These are phyloP conservation scores for Rhodotorula toruloides DNA, from an alignment of 768 basidiomycete species.

Conservation along the genomic window DNA sequence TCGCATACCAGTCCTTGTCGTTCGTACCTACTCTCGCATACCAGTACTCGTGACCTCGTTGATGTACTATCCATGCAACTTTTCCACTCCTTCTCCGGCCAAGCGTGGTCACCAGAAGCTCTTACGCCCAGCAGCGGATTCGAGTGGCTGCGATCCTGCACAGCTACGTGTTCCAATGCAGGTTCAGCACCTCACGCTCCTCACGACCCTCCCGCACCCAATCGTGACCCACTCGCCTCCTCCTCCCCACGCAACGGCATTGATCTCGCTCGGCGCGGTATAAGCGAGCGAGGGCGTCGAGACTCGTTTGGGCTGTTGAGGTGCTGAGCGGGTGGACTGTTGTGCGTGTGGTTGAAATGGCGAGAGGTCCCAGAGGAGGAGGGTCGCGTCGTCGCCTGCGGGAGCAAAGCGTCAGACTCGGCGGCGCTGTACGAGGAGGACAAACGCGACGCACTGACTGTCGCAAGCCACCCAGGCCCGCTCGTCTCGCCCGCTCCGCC, in stretches of 20 bases:
- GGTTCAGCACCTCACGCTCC: conserved; percentile 30
- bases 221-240: conserved; percentile 72
- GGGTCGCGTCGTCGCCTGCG: conserved; percentile 84
- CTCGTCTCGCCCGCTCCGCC: conserved; percentile 66
- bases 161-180: neutral
- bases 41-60: too few relatives aligned
- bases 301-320: conserved; percentile 61
- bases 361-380: conserved; percentile 86
- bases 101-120: too few relatives aligned
- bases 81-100: too few relatives aligned
- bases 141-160: too few relatives aligned
- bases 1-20: too few relatives aligned
- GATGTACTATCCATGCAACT: too few relatives aligned
- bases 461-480: conserved; percentile 63
- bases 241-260: conserved; percentile 67
- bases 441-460: conserved; percentile 16
- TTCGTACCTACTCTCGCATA: too few relatives aligned
- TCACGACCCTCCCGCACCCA: conserved; percentile 70
- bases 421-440: neutral
- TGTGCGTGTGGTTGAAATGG: conserved; percentile 54
- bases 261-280: conserved; percentile 68
- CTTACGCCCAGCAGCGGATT: too few relatives aligned
- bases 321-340: conserved; percentile 40
- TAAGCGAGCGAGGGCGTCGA: conserved; percentile 80
- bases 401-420: neutral